A percentile compares a stretch with the other conserved stretches of the same genome.
Evolutionary conservation across 169 alveolate species (phyloP).

Genomic region (Cyclospora cayetanensis): DNA sequence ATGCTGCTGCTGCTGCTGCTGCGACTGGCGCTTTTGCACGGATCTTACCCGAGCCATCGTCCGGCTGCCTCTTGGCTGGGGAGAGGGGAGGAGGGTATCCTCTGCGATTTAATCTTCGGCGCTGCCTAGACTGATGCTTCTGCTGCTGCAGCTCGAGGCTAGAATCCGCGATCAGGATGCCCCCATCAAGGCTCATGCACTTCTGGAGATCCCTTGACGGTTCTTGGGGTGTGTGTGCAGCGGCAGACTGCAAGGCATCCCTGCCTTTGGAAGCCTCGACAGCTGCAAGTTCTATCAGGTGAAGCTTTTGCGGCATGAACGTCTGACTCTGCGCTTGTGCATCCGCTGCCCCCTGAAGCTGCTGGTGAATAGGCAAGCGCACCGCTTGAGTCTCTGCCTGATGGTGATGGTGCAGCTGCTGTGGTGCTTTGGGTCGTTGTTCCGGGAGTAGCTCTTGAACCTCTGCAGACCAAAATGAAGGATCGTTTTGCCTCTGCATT

Average conservation of each 20-base stretch:
- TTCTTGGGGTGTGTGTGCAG: constrained; percentile 32
- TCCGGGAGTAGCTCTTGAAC: background rate
- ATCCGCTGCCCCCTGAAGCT: too few species aligned
- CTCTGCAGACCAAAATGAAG: background rate
- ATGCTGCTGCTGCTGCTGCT: constrained; percentile 40
- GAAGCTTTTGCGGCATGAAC: constrained; percentile 26
- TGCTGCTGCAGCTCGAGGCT: constrained; percentile 46
- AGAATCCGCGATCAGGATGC: background rate
- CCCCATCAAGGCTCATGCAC: background rate
- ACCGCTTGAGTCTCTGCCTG: too few species aligned
- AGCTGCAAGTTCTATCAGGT: background rate
- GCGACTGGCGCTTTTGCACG: constrained; percentile 2
- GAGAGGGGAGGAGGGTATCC: constrained; percentile 17
- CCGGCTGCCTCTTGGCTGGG: constrained; percentile 37
- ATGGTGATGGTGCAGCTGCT: background rate
- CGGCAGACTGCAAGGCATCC: too few species aligned
- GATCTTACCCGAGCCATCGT: constrained; percentile 10
- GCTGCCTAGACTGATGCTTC: constrained; percentile 52
- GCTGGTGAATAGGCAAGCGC: too few species aligned
- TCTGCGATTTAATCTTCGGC: constrained; percentile 28
- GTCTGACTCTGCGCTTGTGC: background rate
- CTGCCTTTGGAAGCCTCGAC: background rate
- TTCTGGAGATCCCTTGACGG: background rate
- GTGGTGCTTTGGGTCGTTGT: background rate
- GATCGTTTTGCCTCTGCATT: background rate